These are phyloP conservation scores for Punctularia strigosozonata DNA, from an alignment of 768 basidiomycete species.

Conservation along the genomic window DNA sequence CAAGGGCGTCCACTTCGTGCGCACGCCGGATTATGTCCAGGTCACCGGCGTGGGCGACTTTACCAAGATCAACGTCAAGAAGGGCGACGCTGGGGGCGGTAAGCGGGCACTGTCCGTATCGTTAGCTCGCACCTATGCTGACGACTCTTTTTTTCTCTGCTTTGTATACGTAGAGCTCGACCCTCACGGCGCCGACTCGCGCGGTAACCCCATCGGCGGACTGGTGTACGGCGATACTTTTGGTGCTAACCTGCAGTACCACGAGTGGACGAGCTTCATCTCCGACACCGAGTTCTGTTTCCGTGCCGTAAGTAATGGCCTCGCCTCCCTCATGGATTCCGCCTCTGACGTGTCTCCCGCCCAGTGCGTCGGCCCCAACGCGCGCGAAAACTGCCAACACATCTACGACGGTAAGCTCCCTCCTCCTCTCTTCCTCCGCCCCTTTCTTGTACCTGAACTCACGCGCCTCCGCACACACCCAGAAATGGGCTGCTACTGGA, in stretches of 20 bases:
- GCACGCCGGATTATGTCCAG: constrained; percentile 65
- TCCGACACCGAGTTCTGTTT: constrained; percentile 54
- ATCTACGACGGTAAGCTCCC: constrained; percentile 39
- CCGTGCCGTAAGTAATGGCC: constrained; percentile 49
- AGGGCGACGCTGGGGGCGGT: constrained; percentile 46
- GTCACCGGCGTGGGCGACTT: constrained; percentile 26
- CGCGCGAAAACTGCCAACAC: constrained; percentile 47
- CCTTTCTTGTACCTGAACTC: too few species aligned
- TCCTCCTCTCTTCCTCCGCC: too few species aligned
- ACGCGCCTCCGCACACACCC: too few species aligned
- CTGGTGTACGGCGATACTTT: constrained; percentile 63
- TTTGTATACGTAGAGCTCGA: too few species aligned
- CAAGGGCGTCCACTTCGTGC: constrained; percentile 53
- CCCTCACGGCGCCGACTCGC: constrained; percentile 56
- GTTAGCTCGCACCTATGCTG: too few species aligned
- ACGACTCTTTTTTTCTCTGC: too few species aligned
- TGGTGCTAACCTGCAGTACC: constrained; percentile 41
- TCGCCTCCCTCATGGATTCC: too few species aligned
- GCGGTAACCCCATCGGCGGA: constrained; percentile 52
- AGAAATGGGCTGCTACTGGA: constrained; percentile 55
- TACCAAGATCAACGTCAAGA: constrained; percentile 51
- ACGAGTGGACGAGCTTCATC: constrained; percentile 76
- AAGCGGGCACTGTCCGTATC: too few species aligned
- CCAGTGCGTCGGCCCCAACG: too few species aligned
- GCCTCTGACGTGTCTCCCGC: too few species aligned